Base-by-base conservation (phyloP, 352 stramenopile species). In the Paralagenidium karlingii region DNA sequence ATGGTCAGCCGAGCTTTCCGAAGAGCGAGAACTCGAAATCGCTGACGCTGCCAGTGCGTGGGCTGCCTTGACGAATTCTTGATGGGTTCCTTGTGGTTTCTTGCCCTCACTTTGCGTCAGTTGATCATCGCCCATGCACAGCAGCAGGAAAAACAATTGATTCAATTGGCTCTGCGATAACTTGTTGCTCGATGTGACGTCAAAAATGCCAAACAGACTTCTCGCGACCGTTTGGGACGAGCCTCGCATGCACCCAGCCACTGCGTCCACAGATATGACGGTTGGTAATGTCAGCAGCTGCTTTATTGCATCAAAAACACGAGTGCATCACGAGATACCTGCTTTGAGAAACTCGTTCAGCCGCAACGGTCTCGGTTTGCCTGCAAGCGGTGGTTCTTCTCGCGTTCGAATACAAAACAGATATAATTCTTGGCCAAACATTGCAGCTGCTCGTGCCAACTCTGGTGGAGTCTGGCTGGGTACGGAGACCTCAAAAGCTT, bases 341-440 rank as follows among this genome's bases (percentile, higher is more conserved):
- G 63, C 65, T 68, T 80, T 64, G 5, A 57, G 68, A 51, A 90
- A 83, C 16, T 79, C 60, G 3, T 50, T 45, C 24, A 71, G 44
- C 31, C 63, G 51, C 24, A 84, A 22, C 2, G 19, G 20, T 5
- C 33, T 18, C 15, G 31, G 43, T 42, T 5, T 26, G 18, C 9
- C 9, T 19, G 13, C 24, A 28, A 20, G 21, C 40, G 19, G 69
- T 50, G 13, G 29, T n/a, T n/a, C 33, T 11, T 49, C 50, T 3
- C 61, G 43, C 11, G 58, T 54, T 7, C 61, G 31, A 38, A 79
- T 29, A 55, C 73, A 87, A 5, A 82, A 43, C 5, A 61, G 44
- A 25, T 69, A 70, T 45, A 86, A 81, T 12, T 55, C 53, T 1
- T 48, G 43, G 0, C 69, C 73, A 3, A 84, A 30, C 8, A 39